A percentile compares a stretch with the other conserved stretches of the same genome.
phyloP scores from a whole-genome alignment of 768 basidiomycete genomes.

The Polyporus arcularius region DNA sequence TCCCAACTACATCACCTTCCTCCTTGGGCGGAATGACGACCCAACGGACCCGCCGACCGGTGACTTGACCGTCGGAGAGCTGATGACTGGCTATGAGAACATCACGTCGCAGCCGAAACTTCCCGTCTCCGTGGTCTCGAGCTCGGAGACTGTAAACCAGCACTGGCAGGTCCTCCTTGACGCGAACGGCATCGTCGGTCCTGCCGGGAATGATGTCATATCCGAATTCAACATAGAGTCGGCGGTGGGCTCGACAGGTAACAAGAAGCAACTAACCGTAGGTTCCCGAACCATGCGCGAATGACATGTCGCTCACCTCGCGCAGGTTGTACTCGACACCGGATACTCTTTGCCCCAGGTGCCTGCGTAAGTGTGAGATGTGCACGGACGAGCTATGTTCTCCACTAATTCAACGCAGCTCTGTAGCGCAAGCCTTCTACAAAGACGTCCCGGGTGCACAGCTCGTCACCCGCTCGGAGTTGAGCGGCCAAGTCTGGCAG shows the following conservation, averaged over 20 bases:
- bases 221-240: slow-evolving; percentile 47
- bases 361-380: slow-evolving; percentile 40
- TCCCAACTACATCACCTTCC: slow-evolving; percentile 62
- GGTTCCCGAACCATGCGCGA: background rate
- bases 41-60: slow-evolving; percentile 55
- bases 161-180: slow-evolving; percentile 71
- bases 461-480: slow-evolving; percentile 37
- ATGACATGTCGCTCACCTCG: background rate
- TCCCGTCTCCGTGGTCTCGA: slow-evolving; percentile 42
- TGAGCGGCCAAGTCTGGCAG: slow-evolving; percentile 53
- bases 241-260: slow-evolving; percentile 41
- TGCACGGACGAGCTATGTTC: too few species aligned
- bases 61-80: slow-evolving; percentile 62
- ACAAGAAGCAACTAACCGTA: slow-evolving; percentile 50
- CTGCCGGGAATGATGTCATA: slow-evolving; percentile 55
- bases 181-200: slow-evolving; percentile 60
- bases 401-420: too few species aligned
- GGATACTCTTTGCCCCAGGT: slow-evolving; percentile 72
- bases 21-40: slow-evolving; percentile 62
- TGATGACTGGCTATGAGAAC: slow-evolving; percentile 48
- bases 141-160: slow-evolving; percentile 41
- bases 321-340: slow-evolving; percentile 58
- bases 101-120: slow-evolving; percentile 55
- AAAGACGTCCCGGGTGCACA: slow-evolving; percentile 53
- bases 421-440: slow-evolving; percentile 64